A percentile compares a stretch with the other conserved stretches of the same genome.
phyloP scores from a whole-genome alignment of 768 basidiomycete genomes.

The Mycena olivaceomarginata region DNA sequence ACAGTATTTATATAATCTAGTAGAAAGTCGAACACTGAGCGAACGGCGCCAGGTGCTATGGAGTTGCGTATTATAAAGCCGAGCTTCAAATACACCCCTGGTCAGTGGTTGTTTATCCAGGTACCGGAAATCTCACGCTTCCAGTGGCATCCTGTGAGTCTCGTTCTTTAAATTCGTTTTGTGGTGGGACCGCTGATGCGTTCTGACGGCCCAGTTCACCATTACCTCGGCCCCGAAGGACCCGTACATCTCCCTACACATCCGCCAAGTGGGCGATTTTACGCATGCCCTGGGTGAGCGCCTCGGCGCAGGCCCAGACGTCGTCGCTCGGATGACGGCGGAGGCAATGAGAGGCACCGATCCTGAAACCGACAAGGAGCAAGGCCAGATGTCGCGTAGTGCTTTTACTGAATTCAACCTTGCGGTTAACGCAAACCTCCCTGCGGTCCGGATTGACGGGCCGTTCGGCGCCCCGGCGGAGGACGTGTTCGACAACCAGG shows the following conservation, averaged over 20 bases:
- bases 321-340: constrained; percentile 87
- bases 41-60: constrained; percentile 81
- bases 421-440: constrained; percentile 68
- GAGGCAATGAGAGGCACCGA: constrained; percentile 83
- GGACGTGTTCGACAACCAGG: constrained; percentile 90
- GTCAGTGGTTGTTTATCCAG: constrained; percentile 94
- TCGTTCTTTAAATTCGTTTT: neutral
- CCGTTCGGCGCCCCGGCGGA: constrained; percentile 96
- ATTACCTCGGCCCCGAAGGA: constrained; percentile 97
- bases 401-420: constrained; percentile 88
- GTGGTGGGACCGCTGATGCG: constrained; percentile 1
- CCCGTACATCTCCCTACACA: constrained; percentile 92
- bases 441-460: constrained; percentile 88
- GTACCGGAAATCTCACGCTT: constrained; percentile 88
- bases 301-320: constrained; percentile 86
- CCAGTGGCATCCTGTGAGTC: constrained; percentile 95
- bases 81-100: constrained; percentile 92
- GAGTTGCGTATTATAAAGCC: constrained; percentile 95
- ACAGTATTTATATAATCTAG: neutral
- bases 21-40: neutral
- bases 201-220: constrained; percentile 76
- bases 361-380: constrained; percentile 69
- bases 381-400: constrained; percentile 72
- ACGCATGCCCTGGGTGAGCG: constrained; percentile 89
- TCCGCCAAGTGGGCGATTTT: constrained; percentile 95